phyloP scores from a whole-genome alignment of 140 eudicot genomes.

The Bidens hawaiensis region DNA sequence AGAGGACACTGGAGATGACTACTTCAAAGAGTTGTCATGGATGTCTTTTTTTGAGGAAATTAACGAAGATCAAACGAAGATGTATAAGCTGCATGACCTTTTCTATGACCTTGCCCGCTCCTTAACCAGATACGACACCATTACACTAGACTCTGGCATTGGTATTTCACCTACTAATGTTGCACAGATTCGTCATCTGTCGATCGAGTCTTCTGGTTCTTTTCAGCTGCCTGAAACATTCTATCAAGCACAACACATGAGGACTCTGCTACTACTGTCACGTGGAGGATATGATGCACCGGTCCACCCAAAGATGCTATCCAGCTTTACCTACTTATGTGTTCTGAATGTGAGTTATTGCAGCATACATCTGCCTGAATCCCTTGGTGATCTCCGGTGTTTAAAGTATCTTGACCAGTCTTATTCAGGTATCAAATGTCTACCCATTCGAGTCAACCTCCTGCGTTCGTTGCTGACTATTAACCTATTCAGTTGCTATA shows the following conservation, averaged over 20 bases:
- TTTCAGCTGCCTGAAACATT: conserved; percentile 9
- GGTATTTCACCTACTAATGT: conserved; percentile 1
- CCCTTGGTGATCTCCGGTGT: conserved; percentile 17
- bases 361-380: conserved; percentile 13
- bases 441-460: conserved; percentile 28
- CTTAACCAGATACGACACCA: conserved; percentile 15
- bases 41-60: conserved; percentile 32
- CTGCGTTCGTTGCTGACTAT: conserved; percentile 22
- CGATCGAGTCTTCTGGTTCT: conserved; percentile 5
- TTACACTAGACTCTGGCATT: conserved; percentile 1
- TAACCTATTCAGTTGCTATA: conserved; percentile 22
- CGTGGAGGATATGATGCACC: conserved; percentile 7
- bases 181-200: conserved; percentile 18
- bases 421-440: conserved; percentile 6
- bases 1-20: conserved; percentile 34
- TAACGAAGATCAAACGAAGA: not conserved
- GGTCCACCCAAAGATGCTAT: not conserved
- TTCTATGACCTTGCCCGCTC: conserved; percentile 34
- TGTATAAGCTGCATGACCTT: conserved; percentile 34
- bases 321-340: conserved; percentile 23
- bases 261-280: conserved; percentile 16
- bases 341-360: conserved; percentile 25
- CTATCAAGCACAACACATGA: conserved; percentile 18
- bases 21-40: conserved; percentile 24
- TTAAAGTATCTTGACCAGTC: conserved; percentile 37